A percentile compares a stretch with the other conserved stretches of the same genome.
Conservation (phyloP, 768 basidiomycete species). For the Hygrophorus pudorinus region DNA sequence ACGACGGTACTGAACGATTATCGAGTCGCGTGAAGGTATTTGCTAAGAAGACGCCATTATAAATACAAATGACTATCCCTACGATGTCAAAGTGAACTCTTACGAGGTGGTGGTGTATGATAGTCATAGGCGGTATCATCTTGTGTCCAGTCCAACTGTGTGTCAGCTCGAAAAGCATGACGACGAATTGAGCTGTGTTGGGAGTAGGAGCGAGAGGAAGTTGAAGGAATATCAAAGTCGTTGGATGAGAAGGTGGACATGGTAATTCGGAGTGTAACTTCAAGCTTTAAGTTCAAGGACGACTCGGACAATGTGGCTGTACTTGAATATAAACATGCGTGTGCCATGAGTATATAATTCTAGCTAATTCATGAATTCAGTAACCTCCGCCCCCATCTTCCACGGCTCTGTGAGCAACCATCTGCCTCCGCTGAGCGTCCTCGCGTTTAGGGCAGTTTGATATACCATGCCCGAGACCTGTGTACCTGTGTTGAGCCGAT, state of each 20-base stretch:
- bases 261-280: background rate
- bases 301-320: background rate
- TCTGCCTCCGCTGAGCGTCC: conserved; percentile 82
- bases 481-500: conserved; percentile 2
- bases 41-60: background rate
- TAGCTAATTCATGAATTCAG: no score
- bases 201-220: background rate
- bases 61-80: background rate
- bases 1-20: background rate
- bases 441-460: conserved; percentile 96
- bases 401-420: conserved; percentile 73
- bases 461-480: conserved; percentile 89
- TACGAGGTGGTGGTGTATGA: background rate
- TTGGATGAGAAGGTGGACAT: background rate
- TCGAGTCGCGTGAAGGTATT: background rate
- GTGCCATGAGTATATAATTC: conserved; percentile 11
- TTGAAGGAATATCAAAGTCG: background rate
- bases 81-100: background rate
- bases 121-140: background rate
- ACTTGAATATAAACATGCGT: background rate
- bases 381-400: conserved; percentile 55
- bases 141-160: background rate
- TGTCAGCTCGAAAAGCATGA: background rate
- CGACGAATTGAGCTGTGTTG: background rate
- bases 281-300: background rate